Percentiles rank a stretch among this genome's conserved stretches.
phyloP scores from a whole-genome alignment of 345 rosid species.

The Heritiera littoralis region DNA sequence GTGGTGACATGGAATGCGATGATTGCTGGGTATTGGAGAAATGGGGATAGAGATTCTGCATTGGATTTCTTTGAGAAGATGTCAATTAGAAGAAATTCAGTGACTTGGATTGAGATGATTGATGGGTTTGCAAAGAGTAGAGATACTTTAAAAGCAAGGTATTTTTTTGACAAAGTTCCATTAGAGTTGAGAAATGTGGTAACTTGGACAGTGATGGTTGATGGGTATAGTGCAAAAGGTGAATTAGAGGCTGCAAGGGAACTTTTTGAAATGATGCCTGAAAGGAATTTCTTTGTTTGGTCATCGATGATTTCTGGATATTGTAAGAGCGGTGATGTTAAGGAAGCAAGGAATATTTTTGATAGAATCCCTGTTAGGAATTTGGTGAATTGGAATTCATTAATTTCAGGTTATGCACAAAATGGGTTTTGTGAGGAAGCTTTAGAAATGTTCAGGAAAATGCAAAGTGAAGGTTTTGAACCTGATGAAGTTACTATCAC shows the following conservation, averaged over 20 bases:
- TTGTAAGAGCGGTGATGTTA: constrained; percentile 55
- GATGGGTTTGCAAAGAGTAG: constrained; percentile 57
- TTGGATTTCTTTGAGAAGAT: constrained; percentile 48
- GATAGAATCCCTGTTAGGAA: constrained; percentile 44
- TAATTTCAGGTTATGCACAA: constrained; percentile 68
- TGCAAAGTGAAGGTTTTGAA: constrained; percentile 60
- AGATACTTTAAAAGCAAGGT: constrained; percentile 53
- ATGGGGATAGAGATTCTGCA: constrained; percentile 45
- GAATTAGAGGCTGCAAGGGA: constrained; percentile 56
- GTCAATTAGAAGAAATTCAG: constrained; percentile 36
- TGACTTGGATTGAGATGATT: constrained; percentile 80
- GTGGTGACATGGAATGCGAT: constrained; percentile 72
- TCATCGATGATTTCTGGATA: constrained; percentile 80
- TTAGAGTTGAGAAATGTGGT: constrained; percentile 53
- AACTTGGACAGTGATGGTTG: constrained; percentile 77
- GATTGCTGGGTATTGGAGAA: constrained; percentile 60
- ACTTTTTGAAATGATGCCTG: constrained; percentile 62
- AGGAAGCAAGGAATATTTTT: constrained; percentile 55
- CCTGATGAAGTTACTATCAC: constrained; percentile 66
- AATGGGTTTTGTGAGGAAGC: constrained; percentile 61
- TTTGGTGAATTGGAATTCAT: constrained; percentile 71
- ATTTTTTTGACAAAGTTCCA: constrained; percentile 60
- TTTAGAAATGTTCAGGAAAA: constrained; percentile 47
- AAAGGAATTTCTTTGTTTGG: constrained; percentile 69
- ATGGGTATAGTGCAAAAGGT: constrained; percentile 55